Evolutionary conservation across 2,329 filamentous ascomycete genomes (phyloP), one percentile per base, ranked within the genome.

Genomic region (Phialocephala sp.): DNA sequence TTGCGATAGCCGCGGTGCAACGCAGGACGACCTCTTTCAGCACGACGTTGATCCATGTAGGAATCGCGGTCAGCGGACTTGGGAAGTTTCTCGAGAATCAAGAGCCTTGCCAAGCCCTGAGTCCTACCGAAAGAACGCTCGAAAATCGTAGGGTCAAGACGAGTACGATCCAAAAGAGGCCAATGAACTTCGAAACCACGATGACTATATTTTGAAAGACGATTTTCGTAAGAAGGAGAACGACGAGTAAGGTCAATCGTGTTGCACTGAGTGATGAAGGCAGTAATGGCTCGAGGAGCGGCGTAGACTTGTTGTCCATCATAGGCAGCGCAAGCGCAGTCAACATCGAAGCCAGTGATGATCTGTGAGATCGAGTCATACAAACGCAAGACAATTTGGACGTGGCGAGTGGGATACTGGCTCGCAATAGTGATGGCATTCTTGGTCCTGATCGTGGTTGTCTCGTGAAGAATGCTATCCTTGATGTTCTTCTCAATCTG

Each of bases 341-440:
- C 92, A 58, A 97, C 92, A 72, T 96, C 93, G 72, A 97, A 97
- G 0, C 93, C 93, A 2, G 92, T 93, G 27, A 97, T 83, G 41
- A 97, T 94, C 76, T 96, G 91, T 0, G 91, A 90, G 55, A 96
- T 80, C 0, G 89, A 93, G 73, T 92, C 92, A 81, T 97, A 96
- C 43, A 95, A 87, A 41, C 92, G 89, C 36, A 96, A 83, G 24
- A 97, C 92, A 72, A 97, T 93, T 82, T 87, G 91, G 3, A 96
- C 85, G 75, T 96, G 92, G 1, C 93, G 88, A 41, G 88, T 92
- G 0, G 92, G 93, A 74, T 95, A 94, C 76, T 94, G 89, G 54
- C 89, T 92, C 39, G 87, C 91, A 74, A 97, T 95, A 0, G 93
- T 96, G 64, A 97, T 89, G 11, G 92, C 91, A 73, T 96, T 91